Evolutionary conservation across 345 rosid genomes (phyloP).

Genomic region (Carallia brachiata): DNA sequence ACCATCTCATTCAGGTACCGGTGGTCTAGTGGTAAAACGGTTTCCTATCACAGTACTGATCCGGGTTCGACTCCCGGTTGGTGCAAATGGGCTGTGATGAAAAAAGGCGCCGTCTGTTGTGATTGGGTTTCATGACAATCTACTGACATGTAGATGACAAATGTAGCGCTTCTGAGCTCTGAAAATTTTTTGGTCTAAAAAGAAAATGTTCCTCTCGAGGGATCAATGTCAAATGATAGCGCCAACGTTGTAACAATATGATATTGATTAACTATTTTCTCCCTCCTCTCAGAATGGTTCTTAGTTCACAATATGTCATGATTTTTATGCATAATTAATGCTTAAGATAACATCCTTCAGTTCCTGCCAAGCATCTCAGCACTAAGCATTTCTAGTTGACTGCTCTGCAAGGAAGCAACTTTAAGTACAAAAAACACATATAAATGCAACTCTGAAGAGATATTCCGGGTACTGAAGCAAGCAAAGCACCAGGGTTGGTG

Average conservation of each 20-base stretch:
- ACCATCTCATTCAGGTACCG: constrained; percentile 35
- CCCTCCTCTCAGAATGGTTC: not conserved
- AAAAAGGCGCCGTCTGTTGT: not conserved
- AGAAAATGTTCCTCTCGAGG: constrained; percentile 19
- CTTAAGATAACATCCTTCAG: not conserved
- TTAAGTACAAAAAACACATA: too few species aligned
- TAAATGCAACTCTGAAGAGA: too few species aligned
- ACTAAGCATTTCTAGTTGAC: constrained; percentile 7
- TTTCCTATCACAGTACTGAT: constrained; percentile 73
- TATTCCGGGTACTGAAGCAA: too few species aligned
- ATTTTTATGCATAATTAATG: too few species aligned
- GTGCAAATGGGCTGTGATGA: not conserved
- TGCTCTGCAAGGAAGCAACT: constrained; percentile 1
- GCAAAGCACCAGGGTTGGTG: too few species aligned
- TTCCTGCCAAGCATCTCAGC: not conserved
- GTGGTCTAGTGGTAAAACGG: constrained; percentile 77
- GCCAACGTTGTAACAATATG: not conserved
- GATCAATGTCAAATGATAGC: constrained; percentile 17
- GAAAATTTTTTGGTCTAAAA: too few species aligned
- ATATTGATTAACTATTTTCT: constrained; percentile 9
- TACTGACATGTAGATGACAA: not conserved
- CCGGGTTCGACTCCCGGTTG: constrained; percentile 74
- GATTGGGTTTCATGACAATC: not conserved
- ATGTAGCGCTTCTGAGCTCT: not conserved
- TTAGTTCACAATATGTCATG: too few species aligned